These are phyloP conservation scores for Karstenula rhodostoma DNA, from an alignment of 2,329 filamentous ascomycete species.

Conservation along the genomic window DNA sequence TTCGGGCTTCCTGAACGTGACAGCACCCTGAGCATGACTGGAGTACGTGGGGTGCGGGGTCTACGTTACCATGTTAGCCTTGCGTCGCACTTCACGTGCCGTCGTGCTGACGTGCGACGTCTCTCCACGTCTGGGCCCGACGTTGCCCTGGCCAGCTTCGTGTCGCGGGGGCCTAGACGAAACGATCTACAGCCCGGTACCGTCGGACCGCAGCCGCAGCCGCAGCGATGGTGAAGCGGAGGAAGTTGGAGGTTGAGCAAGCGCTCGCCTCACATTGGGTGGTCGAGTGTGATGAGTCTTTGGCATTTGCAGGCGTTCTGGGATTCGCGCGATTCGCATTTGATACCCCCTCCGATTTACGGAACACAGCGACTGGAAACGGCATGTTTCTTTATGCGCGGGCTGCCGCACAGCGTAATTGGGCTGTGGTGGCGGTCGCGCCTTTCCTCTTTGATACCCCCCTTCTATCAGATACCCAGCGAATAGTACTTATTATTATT, in stretches of 20 bases:
- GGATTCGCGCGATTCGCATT: conserved; percentile 17
- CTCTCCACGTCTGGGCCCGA: conserved; percentile 2
- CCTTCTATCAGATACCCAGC: conserved; percentile 32
- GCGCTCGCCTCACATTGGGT: conserved; percentile 13
- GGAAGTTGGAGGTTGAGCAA: conserved; percentile 5
- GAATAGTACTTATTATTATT: conserved; percentile 24
- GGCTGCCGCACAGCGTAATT: conserved; percentile 31
- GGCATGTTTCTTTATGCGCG: conserved; percentile 31
- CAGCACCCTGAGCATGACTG: not conserved
- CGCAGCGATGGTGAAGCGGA: not conserved
- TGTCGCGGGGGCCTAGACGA: conserved; percentile 6
- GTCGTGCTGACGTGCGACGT: conserved; percentile 11
- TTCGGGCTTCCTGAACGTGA: conserved; percentile 2
- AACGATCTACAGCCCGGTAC: conserved; percentile 12
- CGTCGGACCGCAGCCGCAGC: conserved; percentile 5
- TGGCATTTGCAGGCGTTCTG: conserved; percentile 20
- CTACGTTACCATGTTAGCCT: not conserved
- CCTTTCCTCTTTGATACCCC: conserved; percentile 46
- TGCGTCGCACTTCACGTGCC: not conserved
- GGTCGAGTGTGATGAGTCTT: conserved; percentile 15
- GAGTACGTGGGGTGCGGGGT: not conserved
- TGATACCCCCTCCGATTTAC: conserved; percentile 30
- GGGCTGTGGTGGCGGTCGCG: conserved; percentile 37
- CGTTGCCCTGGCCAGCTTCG: conserved; percentile 1
- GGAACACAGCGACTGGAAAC: conserved; percentile 22